These are phyloP conservation scores for Venturia aucupariae DNA, from an alignment of 2,329 filamentous ascomycete species.

Conservation along the genomic window DNA sequence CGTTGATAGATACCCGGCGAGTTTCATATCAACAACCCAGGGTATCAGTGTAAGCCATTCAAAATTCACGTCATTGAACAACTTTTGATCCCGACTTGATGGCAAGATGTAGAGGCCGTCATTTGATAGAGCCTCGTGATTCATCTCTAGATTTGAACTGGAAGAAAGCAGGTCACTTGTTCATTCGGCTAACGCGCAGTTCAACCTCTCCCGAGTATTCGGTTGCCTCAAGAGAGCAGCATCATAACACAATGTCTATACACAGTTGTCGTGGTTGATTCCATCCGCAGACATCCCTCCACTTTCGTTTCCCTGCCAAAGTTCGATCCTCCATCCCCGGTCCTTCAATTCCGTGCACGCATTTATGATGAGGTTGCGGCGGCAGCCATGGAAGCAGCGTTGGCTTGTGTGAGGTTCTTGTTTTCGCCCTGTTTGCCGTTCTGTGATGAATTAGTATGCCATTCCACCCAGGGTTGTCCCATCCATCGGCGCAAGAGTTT, in stretches of 20 bases:
- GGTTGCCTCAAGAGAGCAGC: neutral
- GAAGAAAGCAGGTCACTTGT: neutral
- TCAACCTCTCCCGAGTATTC: neutral
- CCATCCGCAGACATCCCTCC: neutral
- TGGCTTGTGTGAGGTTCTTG: slow-evolving; percentile 57
- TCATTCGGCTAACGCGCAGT: neutral
- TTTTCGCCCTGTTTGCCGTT: slow-evolving; percentile 91
- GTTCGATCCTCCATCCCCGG: neutral
- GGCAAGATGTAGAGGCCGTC: too few species aligned
- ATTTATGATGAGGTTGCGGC: slow-evolving; percentile 35
- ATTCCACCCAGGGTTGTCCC: neutral
- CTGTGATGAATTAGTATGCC: slow-evolving; percentile 39
- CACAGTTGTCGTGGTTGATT: neutral
- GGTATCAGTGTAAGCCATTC: too few species aligned
- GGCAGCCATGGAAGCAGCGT: slow-evolving; percentile 40
- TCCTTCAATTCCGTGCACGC: neutral
- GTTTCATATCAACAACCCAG: too few species aligned
- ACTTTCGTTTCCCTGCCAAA: neutral
- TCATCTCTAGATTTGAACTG: too few species aligned
- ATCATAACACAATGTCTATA: slow-evolving; percentile 12
- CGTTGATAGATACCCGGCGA: too few species aligned
- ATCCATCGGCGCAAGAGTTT: neutral
- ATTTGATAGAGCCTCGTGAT: too few species aligned
- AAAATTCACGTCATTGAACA: too few species aligned
- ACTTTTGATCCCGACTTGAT: too few species aligned